These are phyloP conservation scores for Serendipita vermifera DNA, from an alignment of 768 basidiomycete genomes.

Conservation along the genomic window DNA sequence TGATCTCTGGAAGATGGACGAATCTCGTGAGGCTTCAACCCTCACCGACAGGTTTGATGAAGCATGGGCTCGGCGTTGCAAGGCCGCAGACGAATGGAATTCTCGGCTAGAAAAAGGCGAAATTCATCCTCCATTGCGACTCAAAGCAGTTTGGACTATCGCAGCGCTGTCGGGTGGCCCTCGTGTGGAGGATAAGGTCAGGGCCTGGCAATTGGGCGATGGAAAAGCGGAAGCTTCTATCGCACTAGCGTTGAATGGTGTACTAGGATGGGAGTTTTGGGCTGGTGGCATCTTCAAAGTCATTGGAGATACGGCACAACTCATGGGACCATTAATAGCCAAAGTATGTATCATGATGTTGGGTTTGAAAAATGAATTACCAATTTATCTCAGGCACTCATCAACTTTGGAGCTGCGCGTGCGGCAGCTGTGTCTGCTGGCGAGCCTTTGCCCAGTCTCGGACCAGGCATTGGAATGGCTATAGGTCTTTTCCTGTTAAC, in stretches of 20 bases:
- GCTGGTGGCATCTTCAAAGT: constrained; percentile 41
- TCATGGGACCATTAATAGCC: constrained; percentile 51
- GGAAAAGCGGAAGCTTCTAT: constrained; percentile 40
- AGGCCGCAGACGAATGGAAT: constrained; percentile 46
- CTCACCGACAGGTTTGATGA: constrained; percentile 44
- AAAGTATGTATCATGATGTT: constrained; percentile 28
- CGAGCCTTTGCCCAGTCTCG: constrained; percentile 28
- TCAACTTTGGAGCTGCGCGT: constrained; percentile 43
- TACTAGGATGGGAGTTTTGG: constrained; percentile 49
- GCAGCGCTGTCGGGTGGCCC: constrained; percentile 12
- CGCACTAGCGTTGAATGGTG: constrained; percentile 48
- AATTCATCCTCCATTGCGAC: constrained; percentile 29
- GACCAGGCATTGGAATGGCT: constrained; percentile 46
- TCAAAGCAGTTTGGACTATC: constrained; percentile 32
- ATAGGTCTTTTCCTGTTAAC: constrained; percentile 40
- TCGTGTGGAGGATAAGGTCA: constrained; percentile 25
- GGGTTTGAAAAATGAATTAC: not conserved
- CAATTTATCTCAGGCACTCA: constrained; percentile 34
- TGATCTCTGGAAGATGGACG: constrained; percentile 58
- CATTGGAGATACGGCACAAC: constrained; percentile 44
- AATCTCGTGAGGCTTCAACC: constrained; percentile 33
- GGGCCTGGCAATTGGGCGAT: constrained; percentile 33
- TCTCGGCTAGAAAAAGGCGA: constrained; percentile 32
- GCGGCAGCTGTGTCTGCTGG: constrained; percentile 29
- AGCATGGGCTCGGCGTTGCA: constrained; percentile 38